phyloP scores from a whole-genome alignment of 331 rosid genomes.

The Cydonia oblonga region DNA sequence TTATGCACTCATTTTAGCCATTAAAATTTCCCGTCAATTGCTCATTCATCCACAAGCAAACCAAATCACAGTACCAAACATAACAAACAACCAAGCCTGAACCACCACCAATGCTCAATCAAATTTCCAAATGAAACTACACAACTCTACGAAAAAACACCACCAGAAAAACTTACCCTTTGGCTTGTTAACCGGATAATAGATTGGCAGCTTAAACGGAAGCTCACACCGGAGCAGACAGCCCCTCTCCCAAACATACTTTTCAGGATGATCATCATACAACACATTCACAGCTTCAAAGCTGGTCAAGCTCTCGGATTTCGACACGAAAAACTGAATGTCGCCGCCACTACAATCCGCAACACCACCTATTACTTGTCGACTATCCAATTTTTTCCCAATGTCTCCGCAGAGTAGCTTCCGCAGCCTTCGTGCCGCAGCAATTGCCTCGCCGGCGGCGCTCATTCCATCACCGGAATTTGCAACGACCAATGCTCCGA shows the following conservation, averaged over 20 bases:
- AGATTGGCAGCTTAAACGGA: conserved; percentile 58
- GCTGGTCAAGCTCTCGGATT: conserved; percentile 14
- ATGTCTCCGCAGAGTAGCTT: conserved; percentile 24
- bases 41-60: not conserved
- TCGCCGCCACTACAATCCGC: conserved; percentile 25
- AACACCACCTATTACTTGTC: conserved; percentile 48
- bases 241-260: conserved; percentile 75
- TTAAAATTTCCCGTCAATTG: not conserved
- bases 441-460: conserved; percentile 39
- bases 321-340: conserved; percentile 38
- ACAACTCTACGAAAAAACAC: not conserved
- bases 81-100: not conserved
- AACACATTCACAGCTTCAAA: conserved; percentile 27
- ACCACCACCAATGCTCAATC: not conserved
- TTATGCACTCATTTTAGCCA: not conserved
- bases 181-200: conserved; percentile 35
- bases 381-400: conserved; percentile 9
- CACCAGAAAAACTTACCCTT: conserved; percentile 26
- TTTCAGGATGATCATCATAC: conserved; percentile 39
- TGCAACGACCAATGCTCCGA: conserved; percentile 53
- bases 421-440: conserved; percentile 36
- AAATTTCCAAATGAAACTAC: not conserved
- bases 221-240: conserved; percentile 71
- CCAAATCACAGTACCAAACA: not conserved
- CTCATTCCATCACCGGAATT: conserved; percentile 14